Evolutionary conservation across 225 moss, liverwort and hornwort genomes (phyloP), one percentile per base, ranked within the genome.

Genomic region (Physcomitrellopsis africana): DNA sequence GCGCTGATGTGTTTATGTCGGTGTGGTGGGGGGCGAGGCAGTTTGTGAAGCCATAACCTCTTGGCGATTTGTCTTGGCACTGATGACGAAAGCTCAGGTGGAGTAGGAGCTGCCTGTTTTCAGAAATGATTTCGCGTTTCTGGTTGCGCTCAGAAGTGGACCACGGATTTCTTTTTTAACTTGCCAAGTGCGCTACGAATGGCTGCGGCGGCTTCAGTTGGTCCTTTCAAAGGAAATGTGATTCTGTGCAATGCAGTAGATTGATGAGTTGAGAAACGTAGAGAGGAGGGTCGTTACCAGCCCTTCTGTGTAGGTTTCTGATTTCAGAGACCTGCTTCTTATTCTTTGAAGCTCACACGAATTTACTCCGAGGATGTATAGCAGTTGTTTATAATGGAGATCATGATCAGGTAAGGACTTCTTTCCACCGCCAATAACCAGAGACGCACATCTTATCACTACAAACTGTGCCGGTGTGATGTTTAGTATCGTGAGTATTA

Each of bases 371-470:
- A 57, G 43, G 9, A 56, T 68, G 73, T 47, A 63, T 54, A 20
- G 54, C 65, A 65, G 65, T 65, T 69, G 32, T 65, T 44, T 48
- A 65, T 37, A 76, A 80, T 80, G 73, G 76, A 80, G 58, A 73
- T 69, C 45, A 53, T 70, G 55, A 60, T 77, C 69, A 77, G 80
- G 83, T 64, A 73, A 84, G 77, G 77, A 73, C 60, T 77, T 45
- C 65, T 41, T 63, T 41, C 52, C 32, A 37, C 32, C 32, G 32
- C 22, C 43, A 62, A 58, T 19, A 22, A 27, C 48, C n/a, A 32
- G 56, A 52, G 26, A 62, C 5, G 64, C 16, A 42, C 60, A 54
- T 60, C 60, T 76, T 8, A 37, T 37, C 54, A 54, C 62, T 60
- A 23, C 44, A 48, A 61, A 70, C 72, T 76, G 59, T 65, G 22